Evolutionary conservation across 2,329 filamentous ascomycete genomes (phyloP), one percentile per base, ranked within the genome.

Genomic region (Arthrobotrys pseudoclavata): DNA sequence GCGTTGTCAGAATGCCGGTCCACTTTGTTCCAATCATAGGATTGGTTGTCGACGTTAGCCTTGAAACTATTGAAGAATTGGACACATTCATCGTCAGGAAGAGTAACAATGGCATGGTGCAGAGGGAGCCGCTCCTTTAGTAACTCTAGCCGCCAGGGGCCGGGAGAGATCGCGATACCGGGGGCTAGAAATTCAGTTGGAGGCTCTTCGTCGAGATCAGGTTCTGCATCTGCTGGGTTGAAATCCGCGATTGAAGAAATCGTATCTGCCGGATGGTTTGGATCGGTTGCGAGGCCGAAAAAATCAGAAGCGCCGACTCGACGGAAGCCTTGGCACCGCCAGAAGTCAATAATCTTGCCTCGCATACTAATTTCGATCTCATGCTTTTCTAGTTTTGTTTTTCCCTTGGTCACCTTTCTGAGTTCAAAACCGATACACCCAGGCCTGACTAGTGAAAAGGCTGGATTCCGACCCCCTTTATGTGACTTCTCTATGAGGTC

Each of bases 241-340:
- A 76, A 82, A 61, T 83, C 82, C n/a, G 79, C 72, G 6, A 40
- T 45, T 10, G 64, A 18, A 4, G 61, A 1, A 31, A 83, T 60
- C 3, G 63, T 52, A 42, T 74, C 80, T n/a, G 82, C 79, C 52
- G 79, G 76, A 71, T 83, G 83, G 26, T 60, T 61, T 20, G 75
- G 47, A 45, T 82, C 75, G 15, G 77, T 67, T 47, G 82, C 79
- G 50, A 82, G 79, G 40, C 82, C 82, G 45, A 83, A 83, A 76
- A 80, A 83, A n/a, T 42, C 48, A 1, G 83, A 83, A 24, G 80
- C 81, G 9, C 83, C 83, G 52, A 84, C 80, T 52, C 82, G 79
- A 61, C 82, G 81, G 75, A 83, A 84, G 7, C 83, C 83, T 37
- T 83, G 42, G 15, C 81, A 79, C 24, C 80, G 79, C 55, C 77